These are phyloP conservation scores for Claviceps monticola DNA, from an alignment of 2,329 filamentous ascomycete genomes.

Conservation along the genomic window DNA sequence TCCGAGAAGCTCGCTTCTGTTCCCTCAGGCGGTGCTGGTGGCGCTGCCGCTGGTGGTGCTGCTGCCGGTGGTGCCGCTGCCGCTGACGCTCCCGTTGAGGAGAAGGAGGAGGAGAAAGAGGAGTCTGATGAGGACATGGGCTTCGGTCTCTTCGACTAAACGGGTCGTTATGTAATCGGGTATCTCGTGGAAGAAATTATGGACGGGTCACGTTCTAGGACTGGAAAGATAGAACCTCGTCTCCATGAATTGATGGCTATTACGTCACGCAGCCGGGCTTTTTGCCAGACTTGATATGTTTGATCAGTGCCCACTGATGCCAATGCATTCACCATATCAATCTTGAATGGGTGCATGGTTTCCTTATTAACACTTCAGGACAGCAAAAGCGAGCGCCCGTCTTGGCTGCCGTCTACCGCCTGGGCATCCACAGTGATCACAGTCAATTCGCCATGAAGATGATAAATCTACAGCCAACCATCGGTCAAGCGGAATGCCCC, in stretches of 20 bases:
- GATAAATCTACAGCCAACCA: too few relatives aligned
- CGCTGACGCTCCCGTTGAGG: constrained; percentile 37
- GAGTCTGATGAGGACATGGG: constrained; percentile 65
- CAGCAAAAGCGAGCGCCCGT: too few relatives aligned
- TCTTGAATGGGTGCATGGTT: background rate
- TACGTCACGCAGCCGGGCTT: constrained; percentile 10
- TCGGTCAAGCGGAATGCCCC: too few relatives aligned
- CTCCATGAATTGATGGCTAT: constrained; percentile 17
- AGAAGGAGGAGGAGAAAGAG: constrained; percentile 74
- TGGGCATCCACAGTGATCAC: too few relatives aligned
- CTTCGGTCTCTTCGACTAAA: constrained; percentile 65
- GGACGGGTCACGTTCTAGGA: constrained; percentile 13
- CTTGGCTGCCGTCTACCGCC: too few relatives aligned
- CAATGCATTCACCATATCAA: background rate
- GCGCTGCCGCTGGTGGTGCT: constrained; percentile 52
- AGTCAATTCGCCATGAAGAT: too few relatives aligned
- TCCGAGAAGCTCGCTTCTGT: constrained; percentile 93
- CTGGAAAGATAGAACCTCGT: constrained; percentile 14
- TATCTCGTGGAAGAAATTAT: constrained; percentile 15
- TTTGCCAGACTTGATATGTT: background rate
- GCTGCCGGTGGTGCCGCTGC: constrained; percentile 53
- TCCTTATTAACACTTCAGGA: too few relatives aligned
- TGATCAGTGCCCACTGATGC: background rate
- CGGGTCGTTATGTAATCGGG: constrained; percentile 22
- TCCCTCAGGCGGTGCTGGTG: constrained; percentile 77